Percentiles rank a stretch among this genome's conserved stretches.
These are phyloP conservation scores for Suhomyces atakaporum DNA, from an alignment of 1,139 yeast genomes.

Conservation along the genomic window DNA sequence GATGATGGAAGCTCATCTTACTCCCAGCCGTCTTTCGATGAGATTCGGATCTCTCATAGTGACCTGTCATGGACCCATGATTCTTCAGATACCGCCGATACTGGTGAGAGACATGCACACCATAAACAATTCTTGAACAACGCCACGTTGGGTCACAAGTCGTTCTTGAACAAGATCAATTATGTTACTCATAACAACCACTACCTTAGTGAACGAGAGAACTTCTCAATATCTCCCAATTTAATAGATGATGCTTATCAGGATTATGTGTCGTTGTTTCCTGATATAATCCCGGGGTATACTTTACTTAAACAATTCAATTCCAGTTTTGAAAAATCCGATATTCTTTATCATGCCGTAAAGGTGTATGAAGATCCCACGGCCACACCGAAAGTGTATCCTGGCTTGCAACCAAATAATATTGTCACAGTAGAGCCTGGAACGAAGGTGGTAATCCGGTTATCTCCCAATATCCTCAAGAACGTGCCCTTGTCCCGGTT, in stretches of 20 bases:
- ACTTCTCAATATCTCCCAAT: slow-evolving; percentile 14
- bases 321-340: slow-evolving; percentile 17
- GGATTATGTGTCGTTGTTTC: slow-evolving; percentile 21
- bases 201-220: slow-evolving; percentile 22
- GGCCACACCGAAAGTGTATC: too few relatives aligned
- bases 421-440: slow-evolving; percentile 12
- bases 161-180: slow-evolving; percentile 31
- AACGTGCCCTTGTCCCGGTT: slow-evolving; percentile 27
- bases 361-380: slow-evolving; percentile 3
- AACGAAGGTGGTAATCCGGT: slow-evolving; percentile 25
- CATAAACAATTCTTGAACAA: slow-evolving; percentile 10
- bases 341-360: slow-evolving; percentile 23
- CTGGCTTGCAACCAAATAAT: slow-evolving; percentile 3
- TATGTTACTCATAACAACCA: slow-evolving; percentile 26
- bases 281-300: slow-evolving; percentile 28
- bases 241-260: slow-evolving; percentile 11
- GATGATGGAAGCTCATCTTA: slow-evolving; percentile 7
- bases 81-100: slow-evolving; percentile 7
- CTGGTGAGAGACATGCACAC: slow-evolving; percentile 1
- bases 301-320: slow-evolving; percentile 23
- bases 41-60: slow-evolving; percentile 3
- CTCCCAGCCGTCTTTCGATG: slow-evolving; percentile 13
- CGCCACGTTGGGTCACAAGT: slow-evolving; percentile 19
- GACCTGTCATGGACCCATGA: slow-evolving; percentile 8
- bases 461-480: slow-evolving; percentile 28